A percentile compares a stretch with the other conserved stretches of the same genome.
Evolutionary conservation across 2,329 filamentous ascomycete species (phyloP).

Genomic region (Arthrobotrys conoides): DNA sequence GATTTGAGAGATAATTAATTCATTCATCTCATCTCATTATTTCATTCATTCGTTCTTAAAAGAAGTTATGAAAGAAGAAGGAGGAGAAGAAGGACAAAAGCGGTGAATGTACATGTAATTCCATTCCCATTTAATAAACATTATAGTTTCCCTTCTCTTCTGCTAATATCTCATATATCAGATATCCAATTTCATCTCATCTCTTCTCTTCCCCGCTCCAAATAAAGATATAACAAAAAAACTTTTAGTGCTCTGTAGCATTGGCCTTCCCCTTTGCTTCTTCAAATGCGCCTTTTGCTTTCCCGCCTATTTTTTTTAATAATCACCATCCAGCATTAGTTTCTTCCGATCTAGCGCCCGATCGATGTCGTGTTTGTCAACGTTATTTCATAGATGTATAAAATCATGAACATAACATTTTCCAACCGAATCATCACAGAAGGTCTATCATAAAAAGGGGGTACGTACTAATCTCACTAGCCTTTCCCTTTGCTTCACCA

Average conservation of each 20-base stretch:
- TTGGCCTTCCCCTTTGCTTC: slow-evolving; percentile 38
- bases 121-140: slow-evolving; percentile 13
- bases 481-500: slow-evolving; percentile 42
- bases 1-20: slow-evolving; percentile 29
- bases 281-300: slow-evolving; percentile 52
- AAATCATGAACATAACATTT: slow-evolving; percentile 9
- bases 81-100: neutral
- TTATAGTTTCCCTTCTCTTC: slow-evolving; percentile 5
- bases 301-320: slow-evolving; percentile 35
- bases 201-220: too few relatives aligned
- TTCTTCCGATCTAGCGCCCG: slow-evolving; percentile 3
- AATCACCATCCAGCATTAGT: slow-evolving; percentile 42
- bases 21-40: slow-evolving; percentile 1
- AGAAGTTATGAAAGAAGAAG: slow-evolving; percentile 5
- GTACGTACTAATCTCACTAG: slow-evolving; percentile 46
- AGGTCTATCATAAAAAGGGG: neutral
- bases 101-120: slow-evolving; percentile 23
- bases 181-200: slow-evolving; percentile 16
- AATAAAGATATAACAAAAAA: neutral
- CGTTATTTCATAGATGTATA: slow-evolving; percentile 1
- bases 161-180: neutral
- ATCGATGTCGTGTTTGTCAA: slow-evolving; percentile 6
- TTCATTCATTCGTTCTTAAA: too few relatives aligned
- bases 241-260: slow-evolving; percentile 1
- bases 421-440: too few relatives aligned